Evolutionary conservation across 768 basidiomycete genomes (phyloP), one percentile per base, ranked within the genome.

Genomic region (Saitozyma podzolica): DNA sequence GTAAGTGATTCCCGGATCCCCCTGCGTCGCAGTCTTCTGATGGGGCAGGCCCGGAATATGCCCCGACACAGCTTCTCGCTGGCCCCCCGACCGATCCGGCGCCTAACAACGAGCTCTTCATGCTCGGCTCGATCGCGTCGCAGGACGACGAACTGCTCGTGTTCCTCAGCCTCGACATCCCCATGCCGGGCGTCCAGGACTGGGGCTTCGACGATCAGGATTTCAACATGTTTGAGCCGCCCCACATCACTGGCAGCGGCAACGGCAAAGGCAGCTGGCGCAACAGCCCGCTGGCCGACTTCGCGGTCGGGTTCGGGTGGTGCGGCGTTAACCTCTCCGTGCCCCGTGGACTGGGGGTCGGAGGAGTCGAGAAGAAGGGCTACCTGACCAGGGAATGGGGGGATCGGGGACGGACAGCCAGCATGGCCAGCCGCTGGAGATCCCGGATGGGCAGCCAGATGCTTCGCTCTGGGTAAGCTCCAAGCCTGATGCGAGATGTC

Each of bases 381-480:
- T 29, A n/a, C 17, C 7, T 0, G 29, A n/a, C 6, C 17, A 1
- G 17, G 29, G 17, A 29, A 29, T 2, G 49, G 49, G 49, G 29
- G n/a, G 9, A 4, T n/a, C 49, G 9, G 49, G 29, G n/a, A 42
- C 43, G 41, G 42, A 58, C 2, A 16, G 14, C 9, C 20, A 48
- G 29, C 43, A 58, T 40, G 56, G 56, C 9, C 19, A 42, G 13
- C 43, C 45, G 10, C 19, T 20, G 10, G 60, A 62, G 14, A 43
- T 62, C 8, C 60, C n/a, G 13, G 60, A 62, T 50, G 60, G 53
- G 9, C 60, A 54, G n/a, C 53, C 60, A 48, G 42, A 16, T 8
- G 29, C 29, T 17, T 55, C 54, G 29, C 8, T 11, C 19, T 62
- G 60, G 60, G 60, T 62, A 37, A 56, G 60, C 50, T 29, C 29